These are phyloP conservation scores for Aspergillus sp. DNA, from an alignment of 2,329 filamentous ascomycete genomes.

Conservation along the genomic window DNA sequence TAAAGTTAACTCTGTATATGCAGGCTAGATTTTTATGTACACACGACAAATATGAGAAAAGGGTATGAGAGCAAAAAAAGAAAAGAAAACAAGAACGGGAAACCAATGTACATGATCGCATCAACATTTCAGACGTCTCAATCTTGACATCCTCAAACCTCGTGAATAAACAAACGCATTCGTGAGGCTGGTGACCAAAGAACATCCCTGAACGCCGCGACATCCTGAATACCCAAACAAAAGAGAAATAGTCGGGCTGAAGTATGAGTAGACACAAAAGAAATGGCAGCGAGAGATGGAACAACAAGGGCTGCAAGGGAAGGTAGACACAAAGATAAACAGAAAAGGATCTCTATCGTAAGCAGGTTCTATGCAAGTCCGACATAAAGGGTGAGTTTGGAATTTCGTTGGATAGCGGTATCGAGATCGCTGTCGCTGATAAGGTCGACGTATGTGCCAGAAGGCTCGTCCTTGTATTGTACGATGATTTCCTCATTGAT, in stretches of 20 bases:
- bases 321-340: slow-evolving; percentile 6
- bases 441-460: slow-evolving; percentile 71
- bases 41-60: slow-evolving; percentile 23
- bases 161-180: slow-evolving; percentile 24
- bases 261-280: slow-evolving; percentile 9
- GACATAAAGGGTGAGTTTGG: slow-evolving; percentile 80
- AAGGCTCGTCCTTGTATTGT: slow-evolving; percentile 82
- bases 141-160: slow-evolving; percentile 32
- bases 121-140: slow-evolving; percentile 32
- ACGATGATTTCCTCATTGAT: slow-evolving; percentile 74
- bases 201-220: slow-evolving; percentile 20
- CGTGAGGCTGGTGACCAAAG: slow-evolving; percentile 23
- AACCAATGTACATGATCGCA: slow-evolving; percentile 30
- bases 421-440: slow-evolving; percentile 80
- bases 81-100: slow-evolving; percentile 16
- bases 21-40: slow-evolving; percentile 34
- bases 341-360: slow-evolving; percentile 10
- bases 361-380: slow-evolving; percentile 28
- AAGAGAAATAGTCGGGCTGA: slow-evolving; percentile 6
- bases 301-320: slow-evolving; percentile 1
- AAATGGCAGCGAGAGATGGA: slow-evolving; percentile 10
- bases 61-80: slow-evolving; percentile 21
- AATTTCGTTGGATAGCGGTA: slow-evolving; percentile 76
- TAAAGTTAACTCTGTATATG: slow-evolving; percentile 23
- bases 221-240: slow-evolving; percentile 14